Evolutionary conservation across 441 rosid species (phyloP), one percentile per base, ranked within the genome.

Genomic region (Metrosideros polymorpha): DNA sequence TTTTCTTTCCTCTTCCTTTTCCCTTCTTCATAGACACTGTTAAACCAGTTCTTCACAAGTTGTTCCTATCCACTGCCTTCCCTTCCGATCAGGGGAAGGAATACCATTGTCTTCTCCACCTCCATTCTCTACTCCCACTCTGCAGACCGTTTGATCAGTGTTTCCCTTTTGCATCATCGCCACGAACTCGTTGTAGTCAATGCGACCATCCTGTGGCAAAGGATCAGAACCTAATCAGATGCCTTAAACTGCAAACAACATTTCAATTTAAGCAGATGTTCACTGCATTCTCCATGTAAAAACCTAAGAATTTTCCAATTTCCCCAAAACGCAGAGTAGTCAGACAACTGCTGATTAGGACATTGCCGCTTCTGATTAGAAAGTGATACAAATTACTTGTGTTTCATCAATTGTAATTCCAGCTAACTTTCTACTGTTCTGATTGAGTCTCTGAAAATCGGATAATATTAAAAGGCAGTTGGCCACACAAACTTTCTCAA

Each of bases 91-190:
- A 71, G 79, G 47, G 47, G 79, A 22, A 71, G 79, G 47, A 3
- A 22, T 35, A 39, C 47, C 47, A 66, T 22, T 0, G 47, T 66
- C 79, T 39, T 71, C 79, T 39, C n/a, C 47, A 66, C 45, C 77
- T 32, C 27, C 77, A 35, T 32, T 32, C 35, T 66, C 77, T 35
- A 75, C 83, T 89, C 85, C 82, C 84, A 35, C 89, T 89, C 71
- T 89, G 85, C 24, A 39, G 76, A 43, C 82, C 89, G 45, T 87
- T 91, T 87, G 57, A 66, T 92, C 93, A 32, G 79, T 24, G n/a
- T 88, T 89, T 35, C 93, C 94, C 9, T 88, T 92, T 50, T 91
- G 87, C 94, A 91, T 91, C 94, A 88, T 92, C 0, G 90, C 89
- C 88, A 87, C 90, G 83, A 92, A 88, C 51, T 92, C 92, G 13